Percentiles rank a stretch among this genome's conserved stretches.
These are phyloP conservation scores for Allium cepa DNA, from an alignment of 106 monocot species.

Conservation along the genomic window DNA sequence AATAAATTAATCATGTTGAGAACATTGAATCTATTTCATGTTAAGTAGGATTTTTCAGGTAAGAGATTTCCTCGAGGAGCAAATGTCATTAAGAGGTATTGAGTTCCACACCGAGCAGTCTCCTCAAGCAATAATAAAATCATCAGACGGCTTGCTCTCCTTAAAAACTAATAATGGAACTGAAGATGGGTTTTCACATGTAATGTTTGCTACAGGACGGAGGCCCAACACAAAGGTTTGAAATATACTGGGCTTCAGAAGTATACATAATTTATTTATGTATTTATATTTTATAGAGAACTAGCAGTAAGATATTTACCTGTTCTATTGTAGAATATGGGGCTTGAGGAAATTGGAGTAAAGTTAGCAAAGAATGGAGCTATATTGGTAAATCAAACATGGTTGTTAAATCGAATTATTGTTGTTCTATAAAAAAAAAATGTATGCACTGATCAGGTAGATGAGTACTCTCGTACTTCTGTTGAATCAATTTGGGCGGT, in stretches of 20 bases:
- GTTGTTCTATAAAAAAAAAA: background rate
- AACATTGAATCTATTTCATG: background rate
- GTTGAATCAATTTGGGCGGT: constrained; percentile 96
- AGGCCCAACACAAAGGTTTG: constrained; percentile 90
- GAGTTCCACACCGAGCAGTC: constrained; percentile 83
- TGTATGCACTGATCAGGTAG: constrained; percentile 37
- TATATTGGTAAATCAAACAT: constrained; percentile 48
- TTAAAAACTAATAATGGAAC: constrained; percentile 84
- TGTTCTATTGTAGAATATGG: constrained; percentile 56
- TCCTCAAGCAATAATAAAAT: constrained; percentile 75
- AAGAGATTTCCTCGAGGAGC: constrained; percentile 90
- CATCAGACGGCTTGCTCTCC: constrained; percentile 62
- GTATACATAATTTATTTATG: background rate
- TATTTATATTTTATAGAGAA: background rate
- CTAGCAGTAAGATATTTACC: background rate
- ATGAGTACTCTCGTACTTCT: constrained; percentile 83
- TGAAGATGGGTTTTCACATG: constrained; percentile 89
- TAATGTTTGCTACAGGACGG: constrained; percentile 99
- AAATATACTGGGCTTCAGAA: background rate
- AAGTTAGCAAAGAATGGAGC: constrained; percentile 79
- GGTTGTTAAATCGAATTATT: background rate
- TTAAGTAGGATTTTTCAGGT: constrained; percentile 28
- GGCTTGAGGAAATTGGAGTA: constrained; percentile 86
- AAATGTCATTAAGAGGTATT: constrained; percentile 92
- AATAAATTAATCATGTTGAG: background rate